Evolutionary conservation across 169 alveolate species (phyloP), one percentile per base, ranked within the genome.

Genomic region (Eimeria tenella): DNA sequence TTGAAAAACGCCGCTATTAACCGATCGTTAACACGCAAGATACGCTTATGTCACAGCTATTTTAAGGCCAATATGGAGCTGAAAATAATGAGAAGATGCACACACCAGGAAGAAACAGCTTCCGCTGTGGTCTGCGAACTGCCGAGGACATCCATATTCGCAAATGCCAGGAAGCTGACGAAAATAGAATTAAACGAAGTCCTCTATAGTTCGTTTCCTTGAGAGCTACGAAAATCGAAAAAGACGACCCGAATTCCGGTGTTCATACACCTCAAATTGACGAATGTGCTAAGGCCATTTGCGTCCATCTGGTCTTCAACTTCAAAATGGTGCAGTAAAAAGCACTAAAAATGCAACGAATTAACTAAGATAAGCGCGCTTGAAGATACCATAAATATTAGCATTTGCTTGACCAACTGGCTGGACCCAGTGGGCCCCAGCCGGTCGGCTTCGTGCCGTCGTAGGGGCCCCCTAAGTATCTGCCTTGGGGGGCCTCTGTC

Each of bases 111-210:
- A 31, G 52, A 11, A 25, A 73, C 84, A 5, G 84, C 84, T 31
- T 73, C 58, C 8, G 84, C 56, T 11, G 84, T 73, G n/a, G 31
- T 31, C 10, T 10, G 9, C 10, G 60, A 6, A 53, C 84, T 42
- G 19, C 84, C 84, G 8, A 73, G 52, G 53, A 73, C 23, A 42
- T 73, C 84, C 84, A 73, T 73, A 11, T 21, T 68, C 77, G 56
- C 84, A 73, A n/a, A 11, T 21, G 9, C 77, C 68, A 13, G 68
- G 11, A 58, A 58, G 19, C 11, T 58, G 68, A 1, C 21, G 19
- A 13, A 13, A 58, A 58, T 1, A 58, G 11, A 58, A 10, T 58
- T 58, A 13, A 58, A 58, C 2, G 68, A 58, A 58, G 68, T 58
- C 19, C 19, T 58, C 19, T 58, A 58, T 58, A 58, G 11, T 58